Evolutionary conservation across 768 basidiomycete genomes (phyloP), one percentile per base, ranked within the genome.

Genomic region (Amanita subjunquillea): DNA sequence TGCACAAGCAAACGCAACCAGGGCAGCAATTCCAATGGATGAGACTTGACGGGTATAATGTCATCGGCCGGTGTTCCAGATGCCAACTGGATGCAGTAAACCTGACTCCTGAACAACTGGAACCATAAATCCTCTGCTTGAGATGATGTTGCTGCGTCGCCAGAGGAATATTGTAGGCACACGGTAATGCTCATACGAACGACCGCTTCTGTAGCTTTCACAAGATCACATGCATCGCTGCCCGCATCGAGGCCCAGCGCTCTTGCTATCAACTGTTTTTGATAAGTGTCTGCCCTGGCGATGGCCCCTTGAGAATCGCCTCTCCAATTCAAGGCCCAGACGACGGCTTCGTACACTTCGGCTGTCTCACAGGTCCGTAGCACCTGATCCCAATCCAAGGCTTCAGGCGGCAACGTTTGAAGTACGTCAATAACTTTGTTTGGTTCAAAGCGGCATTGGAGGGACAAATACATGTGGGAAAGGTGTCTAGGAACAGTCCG

Each of bases 71-170:
- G 58, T 53, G 62, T 68, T 51, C 72, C 72, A 3, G 68, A 69
- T 0, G 84, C 82, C 13, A 91, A 66, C 57, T 94, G 92, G 7
- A 94, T 84, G 32, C 79, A 77, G 48, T 82, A 77, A 50, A 96
- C 84, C 61, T 96, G 86, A 55, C 85, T 83, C 59, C 80, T 82
- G 30, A 98, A 75, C 1, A 96, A 70, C 55, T 82, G 78, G 65
- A 91, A 91, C 93, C 93, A 98, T 57, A 91, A 78, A 56, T 95
- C 89, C 61, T 96, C 93, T 13, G 83, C 58, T 38, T 76, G 69
- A 52, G 76, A 62, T 27, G 75, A 66, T 29, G 61, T 66, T 8
- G 70, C 64, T 17, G 69, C 67, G 10, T 65, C 62, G 25, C 59
- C 65, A 53, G 71, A 70, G 4, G 88, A 89, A 49, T 79, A 80